Evolutionary conservation across 2,329 filamentous ascomycete genomes (phyloP), one percentile per base, ranked within the genome.

Genomic region (Aspergillus sp.): DNA sequence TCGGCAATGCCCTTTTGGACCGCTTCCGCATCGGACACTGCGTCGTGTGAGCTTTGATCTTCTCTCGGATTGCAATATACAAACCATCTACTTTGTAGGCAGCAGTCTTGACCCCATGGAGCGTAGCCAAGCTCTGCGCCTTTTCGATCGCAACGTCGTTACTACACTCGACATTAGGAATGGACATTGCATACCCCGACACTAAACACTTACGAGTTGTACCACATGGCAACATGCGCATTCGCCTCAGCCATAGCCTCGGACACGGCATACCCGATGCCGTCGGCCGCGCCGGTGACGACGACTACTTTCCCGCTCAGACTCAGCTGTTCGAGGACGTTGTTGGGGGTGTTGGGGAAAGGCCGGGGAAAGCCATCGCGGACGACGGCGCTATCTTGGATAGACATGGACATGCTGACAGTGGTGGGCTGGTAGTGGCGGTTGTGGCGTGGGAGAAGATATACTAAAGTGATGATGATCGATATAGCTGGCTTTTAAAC

Each of bases 171-270:
- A 14, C 5, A 5, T 16, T 29, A 31, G 40, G 17, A 42, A 20
- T 17, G n/a, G n/a, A n/a, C n/a, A n/a, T n/a, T n/a, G n/a, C n/a
- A n/a, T n/a, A n/a, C n/a, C n/a, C n/a, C n/a, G n/a, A n/a, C n/a
- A 14, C 19, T 19, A 16, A 6, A 32, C 11, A 60, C 66, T 48
- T 48, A 69, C 66, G 66, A 68, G 46, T 75, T 71, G 60, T 74
- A 75, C 68, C 69, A 73, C 45, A 75, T 25, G 5, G 68, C 77
- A 19, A 80, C 71, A 42, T 73, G 46, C 0, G 67, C 77, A 0
- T 70, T 69, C 0, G 76, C 77, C 49, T 80, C 77, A 1, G 76
- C 76, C 64, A 78, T 74, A 1, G 70, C 75, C 50, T 80, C 73
- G 0, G 75, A 68, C 3, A 77, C 75, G 0, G 77, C 69, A 41